Evolutionary conservation across 2,329 filamentous ascomycete species (phyloP).

Genomic region (Rutstroemia sp.): DNA sequence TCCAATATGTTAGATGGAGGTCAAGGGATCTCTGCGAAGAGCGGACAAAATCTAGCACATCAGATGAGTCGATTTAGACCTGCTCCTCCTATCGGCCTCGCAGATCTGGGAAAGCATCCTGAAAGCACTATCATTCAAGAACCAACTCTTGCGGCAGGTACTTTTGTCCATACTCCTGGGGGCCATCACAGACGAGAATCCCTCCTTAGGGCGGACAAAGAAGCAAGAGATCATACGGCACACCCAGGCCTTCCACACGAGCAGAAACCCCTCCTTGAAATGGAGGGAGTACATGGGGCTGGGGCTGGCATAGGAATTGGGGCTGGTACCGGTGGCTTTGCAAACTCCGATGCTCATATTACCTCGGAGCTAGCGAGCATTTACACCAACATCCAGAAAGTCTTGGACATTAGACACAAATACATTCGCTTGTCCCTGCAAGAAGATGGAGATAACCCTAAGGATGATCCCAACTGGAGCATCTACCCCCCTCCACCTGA

Average conservation of each 20-base stretch:
- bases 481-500: conserved; percentile 91
- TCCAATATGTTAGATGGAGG: conserved; percentile 22
- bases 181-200: conserved; percentile 18
- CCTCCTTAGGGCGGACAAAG: conserved; percentile 23
- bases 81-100: conserved; percentile 23
- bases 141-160: conserved; percentile 13
- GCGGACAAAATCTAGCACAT: conserved; percentile 8
- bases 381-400: conserved; percentile 81
- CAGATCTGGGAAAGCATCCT: conserved; percentile 25
- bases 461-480: conserved; percentile 73
- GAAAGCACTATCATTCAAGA: conserved; percentile 28
- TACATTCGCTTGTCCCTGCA: conserved; percentile 85
- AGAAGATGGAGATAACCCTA: conserved; percentile 75
- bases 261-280: conserved; percentile 42
- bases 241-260: conserved; percentile 49
- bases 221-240: conserved; percentile 35
- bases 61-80: conserved; percentile 20
- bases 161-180: conserved; percentile 3
- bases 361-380: conserved; percentile 79
- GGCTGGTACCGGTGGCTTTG: conserved; percentile 53
- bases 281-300: conserved; percentile 49
- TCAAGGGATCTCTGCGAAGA: conserved; percentile 21
- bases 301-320: conserved; percentile 54
- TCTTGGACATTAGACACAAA: conserved; percentile 81
- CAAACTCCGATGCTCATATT: conserved; percentile 69